These are phyloP conservation scores for Cercospora sp. DNA, from an alignment of 2,329 filamentous ascomycete genomes.

Conservation along the genomic window DNA sequence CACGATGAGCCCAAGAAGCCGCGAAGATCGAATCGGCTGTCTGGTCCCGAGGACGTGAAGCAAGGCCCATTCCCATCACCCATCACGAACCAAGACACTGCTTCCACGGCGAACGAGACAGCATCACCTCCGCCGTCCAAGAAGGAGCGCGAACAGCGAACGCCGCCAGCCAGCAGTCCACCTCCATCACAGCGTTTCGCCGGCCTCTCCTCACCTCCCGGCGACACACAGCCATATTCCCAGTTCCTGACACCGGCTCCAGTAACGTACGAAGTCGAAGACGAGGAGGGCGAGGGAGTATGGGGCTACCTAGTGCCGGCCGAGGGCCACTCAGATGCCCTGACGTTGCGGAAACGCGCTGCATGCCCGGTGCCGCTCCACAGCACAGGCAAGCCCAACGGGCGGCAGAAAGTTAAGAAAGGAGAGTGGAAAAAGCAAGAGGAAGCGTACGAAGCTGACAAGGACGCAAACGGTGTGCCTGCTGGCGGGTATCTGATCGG, in stretches of 20 bases:
- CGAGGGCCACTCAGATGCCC: slow-evolving; percentile 54
- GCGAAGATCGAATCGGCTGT: slow-evolving; percentile 72
- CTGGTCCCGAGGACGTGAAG: slow-evolving; percentile 40
- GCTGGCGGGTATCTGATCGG: slow-evolving; percentile 89
- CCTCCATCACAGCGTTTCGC: slow-evolving; percentile 33
- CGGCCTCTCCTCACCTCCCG: slow-evolving; percentile 63
- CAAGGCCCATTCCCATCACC: slow-evolving; percentile 78
- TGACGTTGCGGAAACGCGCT: slow-evolving; percentile 74
- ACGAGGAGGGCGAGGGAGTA: slow-evolving; percentile 80
- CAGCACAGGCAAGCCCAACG: slow-evolving; percentile 40
- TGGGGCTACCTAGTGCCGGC: slow-evolving; percentile 94
- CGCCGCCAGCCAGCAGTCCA: slow-evolving; percentile 42
- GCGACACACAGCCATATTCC: slow-evolving; percentile 70
- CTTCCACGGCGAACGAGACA: slow-evolving; percentile 48
- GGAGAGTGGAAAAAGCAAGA: slow-evolving; percentile 60
- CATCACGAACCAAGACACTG: slow-evolving; percentile 67
- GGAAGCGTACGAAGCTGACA: slow-evolving; percentile 60
- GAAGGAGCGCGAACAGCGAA: slow-evolving; percentile 43
- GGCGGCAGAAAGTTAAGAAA: slow-evolving; percentile 49
- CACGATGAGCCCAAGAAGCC: slow-evolving; percentile 75
- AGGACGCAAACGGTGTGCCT: slow-evolving; percentile 55
- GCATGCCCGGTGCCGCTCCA: slow-evolving; percentile 62
- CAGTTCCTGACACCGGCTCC: slow-evolving; percentile 74
- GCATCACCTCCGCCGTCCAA: slow-evolving; percentile 2
- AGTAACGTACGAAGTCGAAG: slow-evolving; percentile 76